Conservation (phyloP, 208 protist genomes). For the Trypanosoma vivax region DNA sequence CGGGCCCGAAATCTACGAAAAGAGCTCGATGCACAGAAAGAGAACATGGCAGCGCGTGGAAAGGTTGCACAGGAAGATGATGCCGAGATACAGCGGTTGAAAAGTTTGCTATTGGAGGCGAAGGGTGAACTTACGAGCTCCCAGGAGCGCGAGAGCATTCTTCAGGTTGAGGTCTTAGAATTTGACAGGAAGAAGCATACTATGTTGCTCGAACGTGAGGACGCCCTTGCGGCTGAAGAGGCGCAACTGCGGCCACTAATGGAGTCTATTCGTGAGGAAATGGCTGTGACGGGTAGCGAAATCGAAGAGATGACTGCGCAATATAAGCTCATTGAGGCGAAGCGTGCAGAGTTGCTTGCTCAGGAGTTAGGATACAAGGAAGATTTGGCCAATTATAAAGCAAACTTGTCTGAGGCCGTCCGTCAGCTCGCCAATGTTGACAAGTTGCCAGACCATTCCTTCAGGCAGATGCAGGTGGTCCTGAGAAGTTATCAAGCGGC, state of each 20-base stretch:
- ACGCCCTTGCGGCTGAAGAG: conserved; percentile 83
- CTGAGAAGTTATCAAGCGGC: conserved; percentile 49
- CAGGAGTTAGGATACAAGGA: conserved; percentile 54
- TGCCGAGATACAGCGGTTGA: conserved; percentile 77
- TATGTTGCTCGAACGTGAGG: conserved; percentile 81
- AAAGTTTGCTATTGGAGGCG: conserved; percentile 56
- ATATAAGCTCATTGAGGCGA: conserved; percentile 30
- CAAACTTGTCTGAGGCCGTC: conserved; percentile 50
- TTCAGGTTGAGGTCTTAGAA: conserved; percentile 89
- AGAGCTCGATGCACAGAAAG: conserved; percentile 69
- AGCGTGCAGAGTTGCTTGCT: conserved; percentile 36
- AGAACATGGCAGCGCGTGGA: conserved; percentile 56
- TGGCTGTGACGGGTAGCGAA: conserved; percentile 63
- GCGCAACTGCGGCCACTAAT: conserved; percentile 80
- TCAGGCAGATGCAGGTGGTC: conserved; percentile 76
- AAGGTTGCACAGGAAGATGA: conserved; percentile 76
- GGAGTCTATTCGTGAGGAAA: conserved; percentile 63
- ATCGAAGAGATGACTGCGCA: conserved; percentile 56
- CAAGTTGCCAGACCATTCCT: conserved; percentile 70
- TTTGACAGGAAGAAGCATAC: conserved; percentile 86
- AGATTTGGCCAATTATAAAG: conserved; percentile 44
- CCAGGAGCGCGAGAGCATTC: conserved; percentile 85
- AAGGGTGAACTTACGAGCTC: conserved; percentile 72
- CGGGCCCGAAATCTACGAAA: conserved; percentile 76
- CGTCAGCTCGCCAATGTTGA: conserved; percentile 74